A percentile compares a stretch with the other conserved stretches of the same genome.
Evolutionary conservation across 75 land plant species (phyloP).

Genomic region (Selaginella tamariscina): DNA sequence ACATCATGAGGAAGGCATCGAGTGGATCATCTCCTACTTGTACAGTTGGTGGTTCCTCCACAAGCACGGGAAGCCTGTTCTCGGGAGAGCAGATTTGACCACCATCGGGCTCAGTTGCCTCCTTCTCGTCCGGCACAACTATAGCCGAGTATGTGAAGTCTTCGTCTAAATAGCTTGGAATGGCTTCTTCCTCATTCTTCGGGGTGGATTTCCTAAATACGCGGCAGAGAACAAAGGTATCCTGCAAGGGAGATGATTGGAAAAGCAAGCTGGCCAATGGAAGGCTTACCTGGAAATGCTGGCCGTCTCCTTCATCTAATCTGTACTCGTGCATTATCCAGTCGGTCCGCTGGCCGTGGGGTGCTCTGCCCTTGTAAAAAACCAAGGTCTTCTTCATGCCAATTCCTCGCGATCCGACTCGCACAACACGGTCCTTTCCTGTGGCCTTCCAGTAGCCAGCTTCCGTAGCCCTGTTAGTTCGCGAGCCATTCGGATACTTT

Average conservation of each 20-base stretch:
- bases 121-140: not conserved
- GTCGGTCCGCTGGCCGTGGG: not conserved
- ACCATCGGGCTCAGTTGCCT: not conserved
- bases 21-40: not conserved
- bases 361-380: not conserved
- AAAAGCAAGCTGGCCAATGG: not conserved
- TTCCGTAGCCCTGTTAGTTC: not conserved
- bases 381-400: not conserved
- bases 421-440: not conserved
- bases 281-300: not conserved
- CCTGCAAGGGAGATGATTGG: too few species aligned
- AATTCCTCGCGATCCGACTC: not conserved
- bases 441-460: constrained; percentile 1
- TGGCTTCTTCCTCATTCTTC: not conserved
- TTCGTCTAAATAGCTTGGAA: not conserved
- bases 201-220: not conserved
- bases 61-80: not conserved
- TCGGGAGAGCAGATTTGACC: not conserved
- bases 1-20: not conserved
- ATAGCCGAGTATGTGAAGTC: not conserved
- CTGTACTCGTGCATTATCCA: not conserved
- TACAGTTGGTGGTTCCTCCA: not conserved
- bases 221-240: not conserved
- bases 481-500: not conserved
- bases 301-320: not conserved